phyloP scores from a whole-genome alignment of 2,329 filamentous ascomycete genomes.

The Pyrenophora teres region DNA sequence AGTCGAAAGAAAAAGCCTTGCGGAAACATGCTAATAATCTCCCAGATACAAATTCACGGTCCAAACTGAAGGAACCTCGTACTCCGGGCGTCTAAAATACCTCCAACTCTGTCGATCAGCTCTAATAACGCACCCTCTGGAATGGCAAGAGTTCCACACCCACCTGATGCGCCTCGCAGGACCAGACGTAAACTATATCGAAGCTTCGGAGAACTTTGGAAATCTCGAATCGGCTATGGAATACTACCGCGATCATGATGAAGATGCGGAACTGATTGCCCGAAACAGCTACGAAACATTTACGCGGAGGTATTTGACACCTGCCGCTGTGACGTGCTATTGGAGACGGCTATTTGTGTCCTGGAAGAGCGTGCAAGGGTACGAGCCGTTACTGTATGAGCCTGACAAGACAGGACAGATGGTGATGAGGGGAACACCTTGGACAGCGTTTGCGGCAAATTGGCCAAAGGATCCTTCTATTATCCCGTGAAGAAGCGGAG shows the following conservation, averaged over 20 bases:
- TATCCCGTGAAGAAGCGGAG: conserved; percentile 27
- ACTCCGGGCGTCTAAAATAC: conserved; percentile 60
- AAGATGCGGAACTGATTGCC: conserved; percentile 37
- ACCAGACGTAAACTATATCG: conserved; percentile 40
- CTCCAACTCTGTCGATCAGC: conserved; percentile 55
- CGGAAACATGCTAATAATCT: conserved; percentile 3
- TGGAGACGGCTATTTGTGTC: conserved; percentile 40
- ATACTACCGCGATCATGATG: conserved; percentile 36
- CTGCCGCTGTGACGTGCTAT: conserved; percentile 43
- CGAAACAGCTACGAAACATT: conserved; percentile 40
- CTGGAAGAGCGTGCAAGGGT: conserved; percentile 40
- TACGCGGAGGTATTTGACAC: conserved; percentile 38
- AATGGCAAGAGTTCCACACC: conserved; percentile 45
- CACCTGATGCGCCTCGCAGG: conserved; percentile 40
- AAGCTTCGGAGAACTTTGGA: conserved; percentile 37
- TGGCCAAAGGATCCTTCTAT: conserved; percentile 39
- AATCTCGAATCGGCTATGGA: conserved; percentile 42
- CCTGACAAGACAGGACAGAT: conserved; percentile 30
- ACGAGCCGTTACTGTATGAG: conserved; percentile 35
- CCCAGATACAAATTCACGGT: conserved; percentile 58
- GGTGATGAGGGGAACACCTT: conserved; percentile 39
- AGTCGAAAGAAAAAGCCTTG: neutral
- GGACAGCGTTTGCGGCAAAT: conserved; percentile 43
- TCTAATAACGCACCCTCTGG: conserved; percentile 39
- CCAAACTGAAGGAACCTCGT: conserved; percentile 60